These are phyloP conservation scores for Pichia ethanolica DNA, from an alignment of 805 yeast genomes.

Conservation along the genomic window DNA sequence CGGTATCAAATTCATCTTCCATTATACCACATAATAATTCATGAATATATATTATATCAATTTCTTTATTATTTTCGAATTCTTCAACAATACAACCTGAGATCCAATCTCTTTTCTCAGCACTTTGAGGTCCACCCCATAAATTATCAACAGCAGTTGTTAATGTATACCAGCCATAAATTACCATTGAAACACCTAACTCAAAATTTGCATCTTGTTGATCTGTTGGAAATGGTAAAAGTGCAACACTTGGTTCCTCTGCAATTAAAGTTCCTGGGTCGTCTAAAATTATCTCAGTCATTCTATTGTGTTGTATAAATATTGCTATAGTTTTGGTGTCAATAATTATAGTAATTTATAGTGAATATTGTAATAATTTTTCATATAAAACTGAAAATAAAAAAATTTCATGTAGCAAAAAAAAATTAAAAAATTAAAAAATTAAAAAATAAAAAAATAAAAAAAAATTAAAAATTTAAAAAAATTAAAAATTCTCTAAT, in stretches of 20 bases:
- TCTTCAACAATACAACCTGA: conserved; percentile 74
- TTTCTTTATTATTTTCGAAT: conserved; percentile 52
- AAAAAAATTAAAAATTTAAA: neutral
- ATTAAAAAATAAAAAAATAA: too few species aligned
- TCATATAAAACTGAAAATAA: too few species aligned
- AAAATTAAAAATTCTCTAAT: neutral
- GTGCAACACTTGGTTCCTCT: conserved; percentile 15
- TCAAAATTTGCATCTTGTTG: conserved; percentile 81
- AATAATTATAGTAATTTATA: too few species aligned
- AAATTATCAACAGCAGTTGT: conserved; percentile 80
- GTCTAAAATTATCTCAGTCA: conserved; percentile 23
- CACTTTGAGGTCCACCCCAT: conserved; percentile 95
- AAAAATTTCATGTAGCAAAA: too few species aligned
- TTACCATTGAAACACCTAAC: conserved; percentile 84
- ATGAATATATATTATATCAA: conserved; percentile 76
- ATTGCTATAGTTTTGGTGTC: too few species aligned
- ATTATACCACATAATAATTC: conserved; percentile 80
- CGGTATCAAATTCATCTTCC: conserved; percentile 90
- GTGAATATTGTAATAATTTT: too few species aligned
- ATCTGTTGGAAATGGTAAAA: conserved; percentile 35
- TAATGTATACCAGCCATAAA: conserved; percentile 87
- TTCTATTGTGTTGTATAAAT: too few species aligned
- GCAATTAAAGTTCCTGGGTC: conserved; percentile 29
- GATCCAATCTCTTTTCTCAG: conserved; percentile 93
- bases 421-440: too few species aligned